Conservation (phyloP, 768 basidiomycete genomes). For the Lactarius quietus region DNA sequence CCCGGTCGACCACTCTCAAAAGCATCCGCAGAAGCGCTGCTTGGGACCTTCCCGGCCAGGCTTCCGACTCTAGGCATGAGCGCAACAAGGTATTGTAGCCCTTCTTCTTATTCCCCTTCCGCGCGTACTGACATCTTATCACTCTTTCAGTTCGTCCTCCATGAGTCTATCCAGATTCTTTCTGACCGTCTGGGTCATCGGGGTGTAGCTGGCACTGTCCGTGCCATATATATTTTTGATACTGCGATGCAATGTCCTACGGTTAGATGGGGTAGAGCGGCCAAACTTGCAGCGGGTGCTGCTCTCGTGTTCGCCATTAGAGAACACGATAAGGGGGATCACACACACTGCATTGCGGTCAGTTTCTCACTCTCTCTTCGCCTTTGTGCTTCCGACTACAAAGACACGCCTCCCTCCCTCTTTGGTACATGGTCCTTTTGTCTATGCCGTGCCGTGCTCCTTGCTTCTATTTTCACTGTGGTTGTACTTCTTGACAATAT, state of each 20-base stretch:
- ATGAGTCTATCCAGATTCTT: constrained; percentile 57
- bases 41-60: constrained; percentile 63
- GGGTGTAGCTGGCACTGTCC: constrained; percentile 59
- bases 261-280: constrained; percentile 78
- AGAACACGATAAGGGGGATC: constrained; percentile 64
- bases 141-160: constrained; percentile 53
- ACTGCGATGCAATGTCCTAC: constrained; percentile 54
- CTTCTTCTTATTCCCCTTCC: constrained; percentile 9
- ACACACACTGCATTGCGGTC: constrained; percentile 64
- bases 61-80: constrained; percentile 58
- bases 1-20: constrained; percentile 39
- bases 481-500: not conserved
- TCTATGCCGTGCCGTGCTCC: not conserved
- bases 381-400: not conserved
- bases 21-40: constrained; percentile 47
- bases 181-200: constrained; percentile 54
- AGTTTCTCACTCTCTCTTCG: constrained; percentile 9
- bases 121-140: not conserved
- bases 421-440: not conserved
- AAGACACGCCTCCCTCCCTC: not conserved
- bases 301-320: constrained; percentile 68
- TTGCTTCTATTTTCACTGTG: not conserved
- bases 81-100: constrained; percentile 54
- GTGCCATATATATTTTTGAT: constrained; percentile 65
- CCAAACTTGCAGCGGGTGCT: constrained; percentile 68